Base-by-base conservation (phyloP, 2,329 filamentous ascomycete genomes). In the Fusarium compactum region DNA sequence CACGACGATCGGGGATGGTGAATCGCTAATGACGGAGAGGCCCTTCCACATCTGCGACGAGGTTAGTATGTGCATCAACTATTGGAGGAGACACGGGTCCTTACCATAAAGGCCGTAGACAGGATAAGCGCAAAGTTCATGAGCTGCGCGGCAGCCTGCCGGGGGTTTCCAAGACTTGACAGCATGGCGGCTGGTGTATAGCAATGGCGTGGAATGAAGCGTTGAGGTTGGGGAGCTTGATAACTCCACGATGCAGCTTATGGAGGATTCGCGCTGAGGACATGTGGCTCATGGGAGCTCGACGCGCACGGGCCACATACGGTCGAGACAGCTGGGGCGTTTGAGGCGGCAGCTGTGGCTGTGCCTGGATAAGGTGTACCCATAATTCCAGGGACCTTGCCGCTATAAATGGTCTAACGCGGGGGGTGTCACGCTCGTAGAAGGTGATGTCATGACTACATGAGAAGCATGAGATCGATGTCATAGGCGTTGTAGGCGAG, bases 111-210 rank as follows among this genome's bases (percentile, higher is more conserved):
- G 2, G 95, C 94, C 3, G 93, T 96, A 12, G 92, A 94, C 53
- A 97, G 88, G 67, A 97, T 93, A 69, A 98, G 89, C 60, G 91
- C 94, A 80, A 98, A 97, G 83, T 97, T 97, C 78, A 97, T 89
- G 73, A 95, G 81, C 85, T 97, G 94, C 51, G 89, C 86, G 75
- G 94, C 90, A 58, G 92, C 87, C 80, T 97, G 93, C 80, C 94
- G 91, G 71, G 93, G 91, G 80, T 93, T 94, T 64, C 85, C 83
- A 70, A 97, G 85, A 70, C 85, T 82, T 46, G 90, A 89, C 70
- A 95, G 77, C 92, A 95, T 95, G 62, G 46, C 46, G 58, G 25
- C 29, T 38, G 34, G 25, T 60, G 44, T 38, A 53, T 38, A 56
- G 45, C 24, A 44, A 48, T 20, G 41, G 48, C 15, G 27, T 32